These are phyloP conservation scores for Pneumocystis oryctolagi DNA, from an alignment of 1,139 yeast genomes.

Conservation along the genomic window DNA sequence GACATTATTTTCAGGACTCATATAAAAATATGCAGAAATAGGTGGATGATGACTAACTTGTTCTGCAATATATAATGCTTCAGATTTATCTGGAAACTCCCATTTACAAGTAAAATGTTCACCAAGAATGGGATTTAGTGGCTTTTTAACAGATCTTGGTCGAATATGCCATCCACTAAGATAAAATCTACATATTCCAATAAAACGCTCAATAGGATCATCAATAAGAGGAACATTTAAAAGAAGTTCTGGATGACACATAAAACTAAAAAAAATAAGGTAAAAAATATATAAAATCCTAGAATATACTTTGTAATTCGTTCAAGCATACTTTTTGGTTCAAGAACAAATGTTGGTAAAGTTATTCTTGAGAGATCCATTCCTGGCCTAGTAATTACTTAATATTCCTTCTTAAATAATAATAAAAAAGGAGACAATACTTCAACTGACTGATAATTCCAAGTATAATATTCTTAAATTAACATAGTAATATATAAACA, in stretches of 20 bases:
- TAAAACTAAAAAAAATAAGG: slow-evolving; percentile 9
- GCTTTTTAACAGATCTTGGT: slow-evolving; percentile 95
- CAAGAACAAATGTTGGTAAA: slow-evolving; percentile 84
- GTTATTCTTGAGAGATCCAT: slow-evolving; percentile 81
- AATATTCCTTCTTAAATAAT: background rate
- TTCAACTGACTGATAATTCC: background rate
- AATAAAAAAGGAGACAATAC: background rate
- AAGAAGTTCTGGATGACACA: slow-evolving; percentile 60
- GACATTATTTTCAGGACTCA: slow-evolving; percentile 65
- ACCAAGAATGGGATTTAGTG: slow-evolving; percentile 85
- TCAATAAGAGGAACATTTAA: slow-evolving; percentile 45
- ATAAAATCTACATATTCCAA: slow-evolving; percentile 59
- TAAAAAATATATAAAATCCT: background rate
- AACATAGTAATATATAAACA: background rate
- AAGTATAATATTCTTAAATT: background rate
- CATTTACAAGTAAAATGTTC: slow-evolving; percentile 83
- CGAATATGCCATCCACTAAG: slow-evolving; percentile 95
- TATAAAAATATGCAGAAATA: slow-evolving; percentile 78
- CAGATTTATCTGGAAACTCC: slow-evolving; percentile 43
- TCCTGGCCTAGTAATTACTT: slow-evolving; percentile 45
- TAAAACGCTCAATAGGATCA: slow-evolving; percentile 54
- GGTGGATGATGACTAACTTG: slow-evolving; percentile 99
- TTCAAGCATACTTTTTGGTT: slow-evolving; percentile 90
- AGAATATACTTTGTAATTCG: slow-evolving; percentile 71
- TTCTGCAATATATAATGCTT: slow-evolving; percentile 51